These are phyloP conservation scores for Grosmannia clavigera DNA, from an alignment of 2,329 filamentous ascomycete genomes.

Conservation along the genomic window DNA sequence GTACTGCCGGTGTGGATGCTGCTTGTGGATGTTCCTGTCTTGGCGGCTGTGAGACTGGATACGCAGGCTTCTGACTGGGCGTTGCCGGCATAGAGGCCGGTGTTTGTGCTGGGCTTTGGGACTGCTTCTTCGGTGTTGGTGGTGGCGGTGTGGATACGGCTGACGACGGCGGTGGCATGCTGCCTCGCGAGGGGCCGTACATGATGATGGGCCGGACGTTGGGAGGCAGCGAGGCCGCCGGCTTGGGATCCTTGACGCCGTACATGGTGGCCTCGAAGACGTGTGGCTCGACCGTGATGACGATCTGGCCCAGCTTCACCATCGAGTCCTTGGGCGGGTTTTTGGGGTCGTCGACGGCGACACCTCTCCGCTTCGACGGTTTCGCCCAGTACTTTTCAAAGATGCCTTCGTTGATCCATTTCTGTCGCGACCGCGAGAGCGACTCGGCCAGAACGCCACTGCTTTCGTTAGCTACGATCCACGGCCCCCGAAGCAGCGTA, in stretches of 20 bases:
- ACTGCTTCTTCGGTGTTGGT: slow-evolving; percentile 17
- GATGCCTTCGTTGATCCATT: slow-evolving; percentile 60
- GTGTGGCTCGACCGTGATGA: slow-evolving; percentile 68
- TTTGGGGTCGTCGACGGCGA: slow-evolving; percentile 48
- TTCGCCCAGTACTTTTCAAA: slow-evolving; percentile 73
- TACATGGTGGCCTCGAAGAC: slow-evolving; percentile 66
- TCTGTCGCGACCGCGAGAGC: slow-evolving; percentile 57
- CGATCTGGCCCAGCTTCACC: slow-evolving; percentile 59
- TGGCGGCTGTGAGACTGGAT: background rate
- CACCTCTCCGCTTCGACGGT: slow-evolving; percentile 55
- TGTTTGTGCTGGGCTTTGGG: slow-evolving; percentile 14
- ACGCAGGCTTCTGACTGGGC: background rate
- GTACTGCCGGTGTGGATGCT: background rate
- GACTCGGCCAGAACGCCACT: slow-evolving; percentile 68
- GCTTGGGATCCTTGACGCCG: slow-evolving; percentile 53
- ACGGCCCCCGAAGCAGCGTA: background rate
- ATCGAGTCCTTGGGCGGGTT: slow-evolving; percentile 61
- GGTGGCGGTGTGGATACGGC: slow-evolving; percentile 21
- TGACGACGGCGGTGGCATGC: slow-evolving; percentile 35
- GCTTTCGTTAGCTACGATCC: slow-evolving; percentile 13
- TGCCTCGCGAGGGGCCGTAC: slow-evolving; percentile 51
- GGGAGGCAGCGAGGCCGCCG: slow-evolving; percentile 25
- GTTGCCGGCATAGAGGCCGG: background rate
- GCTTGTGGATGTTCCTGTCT: background rate
- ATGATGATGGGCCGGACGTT: slow-evolving; percentile 45